Percentiles rank a stretch among this genome's conserved stretches.
These are phyloP conservation scores for Podila horticola DNA, from an alignment of 192 early-diverging fungal species.

Conservation along the genomic window DNA sequence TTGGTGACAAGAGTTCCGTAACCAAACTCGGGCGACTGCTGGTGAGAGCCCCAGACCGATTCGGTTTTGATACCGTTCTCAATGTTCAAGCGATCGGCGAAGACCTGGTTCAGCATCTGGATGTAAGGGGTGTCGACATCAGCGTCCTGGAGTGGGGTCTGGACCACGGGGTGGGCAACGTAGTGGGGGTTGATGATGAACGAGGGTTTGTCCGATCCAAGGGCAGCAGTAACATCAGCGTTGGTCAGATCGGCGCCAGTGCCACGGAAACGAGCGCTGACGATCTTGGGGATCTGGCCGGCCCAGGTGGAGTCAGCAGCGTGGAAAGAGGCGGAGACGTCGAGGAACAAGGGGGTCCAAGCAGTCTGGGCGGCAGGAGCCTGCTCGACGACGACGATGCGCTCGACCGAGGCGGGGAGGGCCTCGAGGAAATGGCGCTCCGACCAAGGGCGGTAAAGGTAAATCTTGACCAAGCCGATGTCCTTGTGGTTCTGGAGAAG, in stretches of 20 bases:
- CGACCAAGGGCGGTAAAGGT: conserved; percentile 83
- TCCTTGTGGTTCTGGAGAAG: conserved; percentile 46
- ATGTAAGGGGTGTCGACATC: conserved; percentile 83
- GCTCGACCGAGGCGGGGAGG: conserved; percentile 73
- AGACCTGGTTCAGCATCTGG: conserved; percentile 83
- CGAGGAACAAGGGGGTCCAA: conserved; percentile 88
- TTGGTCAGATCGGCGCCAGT: conserved; percentile 32
- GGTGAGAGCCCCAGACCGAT: conserved; percentile 76
- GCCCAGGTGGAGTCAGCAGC: conserved; percentile 57
- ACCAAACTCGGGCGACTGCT: conserved; percentile 87
- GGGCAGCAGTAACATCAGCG: conserved; percentile 13
- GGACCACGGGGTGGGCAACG: conserved; percentile 3
- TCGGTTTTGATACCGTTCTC: conserved; percentile 78
- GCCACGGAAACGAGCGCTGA: conserved; percentile 60
- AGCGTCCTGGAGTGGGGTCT: conserved; percentile 21
- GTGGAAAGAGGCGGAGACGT: conserved; percentile 80
- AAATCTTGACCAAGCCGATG: conserved; percentile 79
- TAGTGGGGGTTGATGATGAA: conserved; percentile 43
- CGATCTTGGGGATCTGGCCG: conserved; percentile 50
- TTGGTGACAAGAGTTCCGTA: conserved; percentile 81
- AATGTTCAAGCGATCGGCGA: conserved; percentile 77
- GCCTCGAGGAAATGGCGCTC: conserved; percentile 59
- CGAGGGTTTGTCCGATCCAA: conserved; percentile 28
- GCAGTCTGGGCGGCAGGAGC: conserved; percentile 65
- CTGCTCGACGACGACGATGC: conserved; percentile 72